These are phyloP conservation scores for Ganoderma meredithae DNA, from an alignment of 1,284 basidiomycete species.

Conservation along the genomic window DNA sequence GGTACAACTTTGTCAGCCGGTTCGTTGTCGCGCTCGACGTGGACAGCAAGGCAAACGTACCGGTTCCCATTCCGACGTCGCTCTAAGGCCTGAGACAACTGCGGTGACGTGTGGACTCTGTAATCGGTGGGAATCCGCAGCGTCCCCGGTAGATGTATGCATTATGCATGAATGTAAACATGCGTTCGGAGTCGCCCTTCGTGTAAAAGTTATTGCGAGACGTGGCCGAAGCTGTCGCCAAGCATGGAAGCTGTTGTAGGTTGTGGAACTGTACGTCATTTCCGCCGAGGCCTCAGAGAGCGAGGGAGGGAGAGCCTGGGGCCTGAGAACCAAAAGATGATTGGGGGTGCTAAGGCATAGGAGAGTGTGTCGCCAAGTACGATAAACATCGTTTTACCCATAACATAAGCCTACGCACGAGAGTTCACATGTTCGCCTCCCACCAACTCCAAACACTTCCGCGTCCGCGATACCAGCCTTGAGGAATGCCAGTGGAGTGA, in stretches of 20 bases:
- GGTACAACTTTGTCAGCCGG: constrained; percentile 51
- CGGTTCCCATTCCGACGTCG: constrained; percentile 45
- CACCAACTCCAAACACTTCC: neutral
- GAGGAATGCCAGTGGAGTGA: neutral
- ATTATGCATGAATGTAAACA: neutral
- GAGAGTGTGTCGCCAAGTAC: neutral
- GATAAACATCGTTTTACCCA: neutral
- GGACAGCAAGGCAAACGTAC: constrained; percentile 47
- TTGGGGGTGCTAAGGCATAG: neutral
- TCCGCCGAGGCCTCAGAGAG: neutral
- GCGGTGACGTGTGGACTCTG: neutral
- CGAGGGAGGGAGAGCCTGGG: neutral
- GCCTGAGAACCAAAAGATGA: neutral
- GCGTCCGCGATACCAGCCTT: neutral
- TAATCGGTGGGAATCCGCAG: neutral
- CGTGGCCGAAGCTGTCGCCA: neutral
- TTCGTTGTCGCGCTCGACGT: constrained; percentile 51
- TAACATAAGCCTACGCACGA: neutral
- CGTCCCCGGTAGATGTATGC: neutral
- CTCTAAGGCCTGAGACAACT: neutral
- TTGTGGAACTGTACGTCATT: neutral
- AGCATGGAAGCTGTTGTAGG: neutral
- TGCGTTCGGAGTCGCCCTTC: neutral
- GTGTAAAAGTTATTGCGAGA: neutral
- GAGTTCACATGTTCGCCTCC: neutral